These are phyloP conservation scores for Parasitella parasitica DNA, from an alignment of 371 early-diverging fungal species.

Conservation along the genomic window DNA sequence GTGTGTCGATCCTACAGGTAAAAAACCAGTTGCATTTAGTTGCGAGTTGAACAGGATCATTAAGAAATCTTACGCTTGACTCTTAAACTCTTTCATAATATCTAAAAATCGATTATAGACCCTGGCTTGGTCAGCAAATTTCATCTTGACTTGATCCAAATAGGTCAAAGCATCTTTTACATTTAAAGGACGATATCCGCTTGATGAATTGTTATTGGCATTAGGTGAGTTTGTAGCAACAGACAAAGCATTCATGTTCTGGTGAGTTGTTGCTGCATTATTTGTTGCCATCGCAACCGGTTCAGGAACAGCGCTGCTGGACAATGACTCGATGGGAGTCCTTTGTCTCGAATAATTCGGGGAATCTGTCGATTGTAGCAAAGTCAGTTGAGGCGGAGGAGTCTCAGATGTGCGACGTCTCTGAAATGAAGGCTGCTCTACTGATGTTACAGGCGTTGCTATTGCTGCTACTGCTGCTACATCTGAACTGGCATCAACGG, in stretches of 20 bases:
- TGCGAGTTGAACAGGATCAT: background rate
- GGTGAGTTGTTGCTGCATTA: background rate
- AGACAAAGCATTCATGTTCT: background rate
- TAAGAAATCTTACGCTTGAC: conserved; percentile 69
- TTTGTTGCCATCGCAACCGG: background rate
- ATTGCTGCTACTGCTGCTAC: background rate
- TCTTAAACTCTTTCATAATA: conserved; percentile 99
- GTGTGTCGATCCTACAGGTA: conserved; percentile 83
- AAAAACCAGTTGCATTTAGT: background rate
- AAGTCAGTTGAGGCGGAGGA: background rate
- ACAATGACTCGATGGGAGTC: background rate
- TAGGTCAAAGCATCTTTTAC: conserved; percentile 94
- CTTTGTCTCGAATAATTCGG: conserved; percentile 7
- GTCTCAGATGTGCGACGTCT: background rate
- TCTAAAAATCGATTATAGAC: conserved; percentile 97
- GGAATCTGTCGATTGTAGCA: background rate
- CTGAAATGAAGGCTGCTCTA: background rate
- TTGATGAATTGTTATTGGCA: background rate
- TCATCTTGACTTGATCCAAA: conserved; percentile 94
- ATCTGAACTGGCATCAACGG: background rate
- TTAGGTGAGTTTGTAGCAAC: background rate
- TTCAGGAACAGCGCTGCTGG: background rate
- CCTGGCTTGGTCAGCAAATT: conserved; percentile 88
- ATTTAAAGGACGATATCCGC: conserved; percentile 48
- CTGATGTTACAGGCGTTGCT: background rate